Base-by-base conservation (phyloP, 768 basidiomycete genomes). In the Myochromella boudieri region DNA sequence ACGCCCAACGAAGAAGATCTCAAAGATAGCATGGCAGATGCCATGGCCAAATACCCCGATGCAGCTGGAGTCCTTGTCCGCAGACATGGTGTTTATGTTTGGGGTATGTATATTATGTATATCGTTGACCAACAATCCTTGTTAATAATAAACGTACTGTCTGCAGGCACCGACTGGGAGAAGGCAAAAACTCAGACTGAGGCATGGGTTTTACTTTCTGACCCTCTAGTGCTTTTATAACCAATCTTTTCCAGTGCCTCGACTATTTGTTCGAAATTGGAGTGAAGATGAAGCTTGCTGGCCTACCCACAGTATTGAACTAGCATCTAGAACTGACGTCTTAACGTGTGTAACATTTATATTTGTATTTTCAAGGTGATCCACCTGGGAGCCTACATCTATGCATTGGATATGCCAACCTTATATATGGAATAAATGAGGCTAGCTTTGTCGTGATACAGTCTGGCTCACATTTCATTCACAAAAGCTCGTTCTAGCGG, bases 191-290 rank as follows among this genome's bases (percentile, higher is more conserved):
- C 89, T 0, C 91, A 93, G 59, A 82, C 88, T 1, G 91, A 93
- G 75, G 86, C 83, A 32, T 42, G 41, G 43, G 22, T 37, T 29
- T 39, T 12, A n/a, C 17, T 38, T 24, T 41, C 7, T 33, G 46
- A 26, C 26, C 42, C 11, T n/a, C 17, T 9, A 26, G 37, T 31
- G 34, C n/a, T 15, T 17, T 27, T 24, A 37, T 61, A 24, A 60
- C 51, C 34, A 43, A n/a, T 26, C 32, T 27, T 49, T 12, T 55
- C n/a, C n/a, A 89, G 84, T 95, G 92, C 63, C 76, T 94, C 24
- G 92, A 95, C 61, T 95, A 94, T 66, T 74, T 95, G 14, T 91
- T 94, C 55, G 92, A 95, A 62, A 83, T 94, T 40, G 85, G 80
- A 9, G 88, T 91, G 43, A 88, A 86, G 67, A 88, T 89, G 87